These are phyloP conservation scores for Russula compacta DNA, from an alignment of 768 basidiomycete species.

Conservation along the genomic window DNA sequence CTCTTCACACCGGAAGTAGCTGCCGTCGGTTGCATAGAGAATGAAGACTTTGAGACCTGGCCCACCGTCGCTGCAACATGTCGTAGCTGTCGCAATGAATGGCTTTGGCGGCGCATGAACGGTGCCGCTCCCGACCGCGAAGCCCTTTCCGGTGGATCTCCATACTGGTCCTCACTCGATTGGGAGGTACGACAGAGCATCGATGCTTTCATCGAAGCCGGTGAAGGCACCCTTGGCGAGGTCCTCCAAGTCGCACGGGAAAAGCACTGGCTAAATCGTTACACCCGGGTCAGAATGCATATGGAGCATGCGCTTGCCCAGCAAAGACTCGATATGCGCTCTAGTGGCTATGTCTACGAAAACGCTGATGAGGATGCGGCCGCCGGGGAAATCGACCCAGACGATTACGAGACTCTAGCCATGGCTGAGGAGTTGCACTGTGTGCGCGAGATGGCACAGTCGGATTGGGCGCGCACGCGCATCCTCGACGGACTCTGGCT, in stretches of 20 bases:
- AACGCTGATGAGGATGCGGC: slow-evolving; percentile 24
- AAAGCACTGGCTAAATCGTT: slow-evolving; percentile 56
- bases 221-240: slow-evolving; percentile 56
- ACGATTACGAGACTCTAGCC: slow-evolving; percentile 26
- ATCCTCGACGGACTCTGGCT: slow-evolving; percentile 73
- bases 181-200: slow-evolving; percentile 63
- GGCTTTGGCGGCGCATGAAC: slow-evolving; percentile 53
- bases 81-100: slow-evolving; percentile 54
- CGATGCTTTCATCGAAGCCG: slow-evolving; percentile 65
- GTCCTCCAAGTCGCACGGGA: slow-evolving; percentile 56
- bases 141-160: slow-evolving; percentile 40
- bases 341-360: slow-evolving; percentile 28
- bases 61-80: slow-evolving; percentile 60
- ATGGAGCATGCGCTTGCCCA: slow-evolving; percentile 63
- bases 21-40: slow-evolving; percentile 47
- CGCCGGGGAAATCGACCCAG: slow-evolving; percentile 17
- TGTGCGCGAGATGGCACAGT: slow-evolving; percentile 47
- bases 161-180: slow-evolving; percentile 32
- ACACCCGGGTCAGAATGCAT: slow-evolving; percentile 59
- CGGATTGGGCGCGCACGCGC: slow-evolving; percentile 62
- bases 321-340: slow-evolving; percentile 29
- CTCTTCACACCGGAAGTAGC: slow-evolving; percentile 20
- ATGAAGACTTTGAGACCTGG: slow-evolving; percentile 66
- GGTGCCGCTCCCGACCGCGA: slow-evolving; percentile 41
- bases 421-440: slow-evolving; percentile 40